Evolutionary conservation across 192 early-diverging fungal species (phyloP), one percentile per base, ranked within the genome.

Genomic region (Kappamyces sp.): DNA sequence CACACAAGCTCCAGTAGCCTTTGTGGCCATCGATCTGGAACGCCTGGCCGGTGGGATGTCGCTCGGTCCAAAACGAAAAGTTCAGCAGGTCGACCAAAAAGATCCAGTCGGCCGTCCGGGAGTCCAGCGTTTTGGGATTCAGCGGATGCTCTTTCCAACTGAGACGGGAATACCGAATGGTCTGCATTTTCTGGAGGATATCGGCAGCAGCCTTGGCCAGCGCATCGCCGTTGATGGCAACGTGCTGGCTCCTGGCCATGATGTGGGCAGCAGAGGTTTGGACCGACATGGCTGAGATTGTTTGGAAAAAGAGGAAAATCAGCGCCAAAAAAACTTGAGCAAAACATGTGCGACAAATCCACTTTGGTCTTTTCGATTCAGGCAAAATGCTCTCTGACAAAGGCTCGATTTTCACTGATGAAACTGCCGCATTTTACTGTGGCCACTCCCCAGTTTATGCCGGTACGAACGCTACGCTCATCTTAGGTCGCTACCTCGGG

Each of bases 401-500:
- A 90, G 66, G 90, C 87, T 0, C 75, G 88, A 42, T 84, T 83
- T 1, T 77, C 86, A 5, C 66, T 80, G n/a, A 76, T 92, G 64
- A 80, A 74, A 13, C 69, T 92, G 51, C 90, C 90, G 44, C 90
- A 92, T 76, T 86, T 83, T 52, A 85, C 84, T 4, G 88, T 88
- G 32, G 81, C 84, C 53, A 85, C 86, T 33, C 90, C 90, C 36
- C 85, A 89, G 65, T 92, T 92, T 51, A 92, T 92, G 90, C 90
- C 90, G 1, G 90, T 92, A 35, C n/a, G n/a, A n/a, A n/a, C n/a
- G n/a, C n/a, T n/a, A n/a, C n/a, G n/a, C n/a, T n/a, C n/a, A n/a
- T n/a, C n/a, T n/a, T n/a, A n/a, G n/a, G n/a, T n/a, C n/a, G 90
- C 84, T 5, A 92, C 90, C 7, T 86, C 88, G 74, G 90, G 86